Base-by-base conservation (phyloP, 116 monocot species). In the Phalaenopsis hybrid region DNA sequence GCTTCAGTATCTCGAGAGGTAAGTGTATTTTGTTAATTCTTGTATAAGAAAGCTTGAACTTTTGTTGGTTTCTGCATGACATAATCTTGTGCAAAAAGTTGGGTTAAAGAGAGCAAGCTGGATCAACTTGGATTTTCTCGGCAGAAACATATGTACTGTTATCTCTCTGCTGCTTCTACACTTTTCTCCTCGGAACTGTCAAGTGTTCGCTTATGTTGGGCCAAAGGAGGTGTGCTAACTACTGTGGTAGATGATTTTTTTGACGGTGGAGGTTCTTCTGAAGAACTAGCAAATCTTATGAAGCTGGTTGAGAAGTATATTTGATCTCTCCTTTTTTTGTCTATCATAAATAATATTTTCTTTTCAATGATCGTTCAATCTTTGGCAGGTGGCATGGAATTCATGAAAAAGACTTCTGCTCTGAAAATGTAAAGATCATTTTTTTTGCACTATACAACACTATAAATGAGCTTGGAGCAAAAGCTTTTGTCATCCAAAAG, bases 231-330 rank as follows among this genome's bases (percentile, higher is more conserved):
- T 13, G 88, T 95, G 44, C 89, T 98, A n/a, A 86, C 87, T 5
- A 98, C 93, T 20, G 80, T 98, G 1, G 84, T 95, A 79, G 98
- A 98, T 87, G 98, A 98, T 82, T 93, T 98, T 86, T 98, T 98
- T 82, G 98, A 98, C 59, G 44, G 89, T 80, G 94, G 92, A 52
- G 93, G 98, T 76, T 95, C 93, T 18, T 77, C 45, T 75, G 90
- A 91, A 82, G 98, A 98, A 78, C 74, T 90, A 23, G 13, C 82
- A 76, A 91, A 85, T 72, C 83, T 94, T 46, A 83, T 90, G 12
- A 46, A 52, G n/a, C 85, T 98, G 67, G 77, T 95, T 83, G 88
- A 90, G 73, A 88, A 76, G 92, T 94, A 90, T 25, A 33, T 25
- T 78, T 58, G 57, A 57, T 72, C 25, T 33, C 41, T 28, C n/a